phyloP scores from a whole-genome alignment of 2,329 filamentous ascomycete genomes.

The Colletotrichum agaves region DNA sequence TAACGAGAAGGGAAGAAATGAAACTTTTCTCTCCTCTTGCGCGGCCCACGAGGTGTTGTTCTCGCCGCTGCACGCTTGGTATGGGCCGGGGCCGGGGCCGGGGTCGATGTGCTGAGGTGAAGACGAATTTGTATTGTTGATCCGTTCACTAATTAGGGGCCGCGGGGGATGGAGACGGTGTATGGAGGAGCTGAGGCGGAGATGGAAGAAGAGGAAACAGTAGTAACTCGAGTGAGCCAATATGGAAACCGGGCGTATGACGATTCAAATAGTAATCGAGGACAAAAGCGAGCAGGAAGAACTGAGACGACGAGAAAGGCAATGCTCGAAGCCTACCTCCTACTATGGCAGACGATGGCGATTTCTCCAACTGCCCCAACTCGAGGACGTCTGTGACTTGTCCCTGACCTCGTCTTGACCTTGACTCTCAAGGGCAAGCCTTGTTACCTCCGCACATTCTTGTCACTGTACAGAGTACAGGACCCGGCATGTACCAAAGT shows the following conservation, averaged over 20 bases:
- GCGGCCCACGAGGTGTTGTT: conserved; percentile 9
- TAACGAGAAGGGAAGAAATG: conserved; percentile 9
- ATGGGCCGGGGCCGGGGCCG: conserved; percentile 21
- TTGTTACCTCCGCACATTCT: not conserved
- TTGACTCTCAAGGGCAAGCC: not conserved
- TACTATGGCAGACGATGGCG: conserved; percentile 21
- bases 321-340: not conserved
- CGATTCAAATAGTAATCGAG: conserved; percentile 16
- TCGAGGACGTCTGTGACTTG: not conserved
- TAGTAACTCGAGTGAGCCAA: conserved; percentile 8
- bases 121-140: conserved; percentile 34
- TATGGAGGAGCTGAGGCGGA: conserved; percentile 32
- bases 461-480: not conserved
- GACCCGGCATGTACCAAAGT: not conserved
- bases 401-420: conserved; percentile 5
- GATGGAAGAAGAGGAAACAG: not conserved
- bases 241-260: not conserved
- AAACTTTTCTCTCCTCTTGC: conserved; percentile 15
- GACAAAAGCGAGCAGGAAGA: conserved; percentile 2
- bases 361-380: conserved; percentile 32
- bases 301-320: conserved; percentile 3
- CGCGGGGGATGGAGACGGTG: conserved; percentile 24
- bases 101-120: conserved; percentile 32
- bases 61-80: conserved; percentile 31
- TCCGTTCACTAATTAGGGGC: conserved; percentile 18